phyloP scores from a whole-genome alignment of 441 rosid species.

The Brassica hybrid region DNA sequence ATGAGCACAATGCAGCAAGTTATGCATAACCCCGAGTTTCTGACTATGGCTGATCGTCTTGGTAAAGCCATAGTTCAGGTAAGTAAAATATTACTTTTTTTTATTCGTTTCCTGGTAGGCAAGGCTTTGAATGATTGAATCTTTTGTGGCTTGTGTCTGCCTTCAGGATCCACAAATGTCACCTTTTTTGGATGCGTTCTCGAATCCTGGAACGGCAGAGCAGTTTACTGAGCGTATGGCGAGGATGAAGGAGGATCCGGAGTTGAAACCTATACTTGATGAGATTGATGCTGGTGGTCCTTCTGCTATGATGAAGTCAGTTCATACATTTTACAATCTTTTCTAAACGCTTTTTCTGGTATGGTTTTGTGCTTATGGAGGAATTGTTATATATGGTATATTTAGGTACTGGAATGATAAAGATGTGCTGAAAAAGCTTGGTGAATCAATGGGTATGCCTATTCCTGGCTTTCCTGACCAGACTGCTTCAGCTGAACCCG shows the following conservation, averaged over 20 bases:
- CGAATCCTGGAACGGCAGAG: conserved; percentile 73
- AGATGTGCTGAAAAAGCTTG: no score
- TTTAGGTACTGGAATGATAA: no score
- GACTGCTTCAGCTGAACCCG: no score
- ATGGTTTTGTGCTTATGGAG: no score
- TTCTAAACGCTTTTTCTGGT: no score
- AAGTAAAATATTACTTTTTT: background rate
- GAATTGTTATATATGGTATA: no score
- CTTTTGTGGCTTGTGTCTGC: background rate
- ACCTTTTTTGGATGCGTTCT: conserved; percentile 72
- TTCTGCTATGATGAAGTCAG: conserved; percentile 93
- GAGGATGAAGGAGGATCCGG: conserved; percentile 74
- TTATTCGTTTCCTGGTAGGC: background rate
- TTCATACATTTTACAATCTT: conserved; percentile 11
- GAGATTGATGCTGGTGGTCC: conserved; percentile 93
- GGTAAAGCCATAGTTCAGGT: conserved; percentile 63
- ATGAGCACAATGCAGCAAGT: conserved; percentile 86
- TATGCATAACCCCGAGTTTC: conserved; percentile 91
- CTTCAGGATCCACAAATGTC: conserved; percentile 93
- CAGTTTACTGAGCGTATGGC: conserved; percentile 87
- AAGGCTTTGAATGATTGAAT: conserved; percentile 24
- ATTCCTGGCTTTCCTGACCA: no score
- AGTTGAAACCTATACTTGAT: conserved; percentile 79
- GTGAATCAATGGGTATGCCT: no score
- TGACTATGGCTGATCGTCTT: conserved; percentile 91